These are phyloP conservation scores for Monilinia fructicola DNA, from an alignment of 2,329 filamentous ascomycete genomes.

Conservation along the genomic window DNA sequence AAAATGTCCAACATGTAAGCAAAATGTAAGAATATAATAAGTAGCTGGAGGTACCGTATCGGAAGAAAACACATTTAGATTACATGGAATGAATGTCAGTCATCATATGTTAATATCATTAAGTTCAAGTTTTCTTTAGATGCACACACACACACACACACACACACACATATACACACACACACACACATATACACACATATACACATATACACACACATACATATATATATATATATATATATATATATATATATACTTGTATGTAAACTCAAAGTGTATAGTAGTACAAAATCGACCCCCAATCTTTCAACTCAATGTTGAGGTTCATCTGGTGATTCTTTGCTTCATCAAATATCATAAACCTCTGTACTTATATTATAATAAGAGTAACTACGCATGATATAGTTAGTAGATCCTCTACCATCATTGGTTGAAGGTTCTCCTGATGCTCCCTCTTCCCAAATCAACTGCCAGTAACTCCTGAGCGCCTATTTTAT, in stretches of 20 bases:
- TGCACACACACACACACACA: too few species aligned
- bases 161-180: too few species aligned
- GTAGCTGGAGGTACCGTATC: too few species aligned
- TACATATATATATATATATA: too few species aligned
- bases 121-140: not conserved
- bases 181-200: too few species aligned
- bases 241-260: too few species aligned
- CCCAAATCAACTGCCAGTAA: slow-evolving; percentile 11
- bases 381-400: not conserved
- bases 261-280: not conserved
- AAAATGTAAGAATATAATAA: too few species aligned
- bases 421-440: slow-evolving; percentile 1
- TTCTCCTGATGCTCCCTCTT: slow-evolving; percentile 7
- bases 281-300: not conserved
- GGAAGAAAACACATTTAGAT: not conserved
- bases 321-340: not conserved
- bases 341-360: slow-evolving; percentile 11
- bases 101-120: not conserved
- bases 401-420: slow-evolving; percentile 8
- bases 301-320: not conserved
- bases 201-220: too few species aligned
- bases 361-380: slow-evolving; percentile 10
- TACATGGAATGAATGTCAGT: not conserved
- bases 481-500: slow-evolving; percentile 21
- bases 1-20: not conserved